phyloP scores from a whole-genome alignment of 2,329 filamentous ascomycete genomes.

The Madurella mycetomatis region DNA sequence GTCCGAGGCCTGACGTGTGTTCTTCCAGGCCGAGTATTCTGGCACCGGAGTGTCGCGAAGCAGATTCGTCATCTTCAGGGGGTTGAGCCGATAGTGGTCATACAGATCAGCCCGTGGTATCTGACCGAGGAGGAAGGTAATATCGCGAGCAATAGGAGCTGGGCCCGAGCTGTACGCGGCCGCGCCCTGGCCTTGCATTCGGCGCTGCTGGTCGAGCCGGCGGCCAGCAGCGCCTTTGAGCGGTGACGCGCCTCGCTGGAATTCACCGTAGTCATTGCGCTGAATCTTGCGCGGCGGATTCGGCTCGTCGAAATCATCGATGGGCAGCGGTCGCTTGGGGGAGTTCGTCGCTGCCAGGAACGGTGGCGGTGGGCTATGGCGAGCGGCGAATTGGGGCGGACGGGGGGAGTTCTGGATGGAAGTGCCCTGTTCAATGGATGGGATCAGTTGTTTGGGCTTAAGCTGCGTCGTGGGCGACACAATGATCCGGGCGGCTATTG shows the following conservation, averaged over 20 bases:
- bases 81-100: slow-evolving; percentile 63
- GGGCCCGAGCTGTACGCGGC: slow-evolving; percentile 37
- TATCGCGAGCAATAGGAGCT: slow-evolving; percentile 67
- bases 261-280: slow-evolving; percentile 73
- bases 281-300: slow-evolving; percentile 80
- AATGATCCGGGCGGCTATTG: slow-evolving; percentile 73
- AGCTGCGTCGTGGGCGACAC: slow-evolving; percentile 78
- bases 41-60: slow-evolving; percentile 66
- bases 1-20: slow-evolving; percentile 21
- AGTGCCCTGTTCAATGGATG: slow-evolving; percentile 48
- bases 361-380: slow-evolving; percentile 44
- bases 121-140: slow-evolving; percentile 63
- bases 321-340: slow-evolving; percentile 57
- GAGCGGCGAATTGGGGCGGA: slow-evolving; percentile 30
- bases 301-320: slow-evolving; percentile 68
- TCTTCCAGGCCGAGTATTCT: slow-evolving; percentile 53
- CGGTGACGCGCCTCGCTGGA: slow-evolving; percentile 84
- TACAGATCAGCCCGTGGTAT: slow-evolving; percentile 72
- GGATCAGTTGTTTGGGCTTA: slow-evolving; percentile 54
- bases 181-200: slow-evolving; percentile 49
- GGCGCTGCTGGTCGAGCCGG: slow-evolving; percentile 72
- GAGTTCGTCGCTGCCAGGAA: slow-evolving; percentile 47
- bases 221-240: slow-evolving; percentile 86
- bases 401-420: slow-evolving; percentile 45
- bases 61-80: slow-evolving; percentile 67